These are phyloP conservation scores for Euphorbia tirucalli DNA, from an alignment of 345 rosid species.

Conservation along the genomic window DNA sequence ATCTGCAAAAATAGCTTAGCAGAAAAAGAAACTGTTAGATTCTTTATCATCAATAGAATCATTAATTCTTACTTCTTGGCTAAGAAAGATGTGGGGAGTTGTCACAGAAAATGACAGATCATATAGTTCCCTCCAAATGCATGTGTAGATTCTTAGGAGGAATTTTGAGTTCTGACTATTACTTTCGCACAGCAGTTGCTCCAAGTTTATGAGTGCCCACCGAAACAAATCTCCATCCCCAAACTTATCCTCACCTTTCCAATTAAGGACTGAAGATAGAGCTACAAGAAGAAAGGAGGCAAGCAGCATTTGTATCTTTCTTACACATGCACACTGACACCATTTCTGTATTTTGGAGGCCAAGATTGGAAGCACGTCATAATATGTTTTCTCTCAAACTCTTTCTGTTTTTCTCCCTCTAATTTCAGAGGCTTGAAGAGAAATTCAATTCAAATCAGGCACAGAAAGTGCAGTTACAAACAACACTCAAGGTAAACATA, in stretches of 20 bases:
- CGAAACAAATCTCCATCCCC: conserved; percentile 64
- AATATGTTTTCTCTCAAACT: background rate
- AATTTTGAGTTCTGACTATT: conserved; percentile 19
- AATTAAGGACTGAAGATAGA: conserved; percentile 75
- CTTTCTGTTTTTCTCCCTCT: conserved; percentile 4
- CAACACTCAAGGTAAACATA: conserved; percentile 42
- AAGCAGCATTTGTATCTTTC: conserved; percentile 18
- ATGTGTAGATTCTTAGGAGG: conserved; percentile 7
- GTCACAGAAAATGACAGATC: background rate
- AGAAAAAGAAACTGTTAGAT: background rate
- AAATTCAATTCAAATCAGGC: conserved; percentile 56
- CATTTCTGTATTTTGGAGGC: background rate
- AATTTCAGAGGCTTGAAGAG: conserved; percentile 71
- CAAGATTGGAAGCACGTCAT: too few relatives aligned
- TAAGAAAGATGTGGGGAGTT: background rate
- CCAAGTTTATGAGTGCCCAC: conserved; percentile 49
- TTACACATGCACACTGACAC: background rate
- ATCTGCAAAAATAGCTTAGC: background rate
- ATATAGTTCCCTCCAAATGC: background rate
- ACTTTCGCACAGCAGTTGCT: conserved; percentile 44
- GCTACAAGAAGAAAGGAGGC: conserved; percentile 80
- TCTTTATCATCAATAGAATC: background rate
- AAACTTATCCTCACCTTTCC: conserved; percentile 61
- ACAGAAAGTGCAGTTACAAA: conserved; percentile 48
- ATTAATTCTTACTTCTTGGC: background rate